These are phyloP conservation scores for Bruguiera parviflora DNA, from an alignment of 345 rosid species.

Conservation along the genomic window DNA sequence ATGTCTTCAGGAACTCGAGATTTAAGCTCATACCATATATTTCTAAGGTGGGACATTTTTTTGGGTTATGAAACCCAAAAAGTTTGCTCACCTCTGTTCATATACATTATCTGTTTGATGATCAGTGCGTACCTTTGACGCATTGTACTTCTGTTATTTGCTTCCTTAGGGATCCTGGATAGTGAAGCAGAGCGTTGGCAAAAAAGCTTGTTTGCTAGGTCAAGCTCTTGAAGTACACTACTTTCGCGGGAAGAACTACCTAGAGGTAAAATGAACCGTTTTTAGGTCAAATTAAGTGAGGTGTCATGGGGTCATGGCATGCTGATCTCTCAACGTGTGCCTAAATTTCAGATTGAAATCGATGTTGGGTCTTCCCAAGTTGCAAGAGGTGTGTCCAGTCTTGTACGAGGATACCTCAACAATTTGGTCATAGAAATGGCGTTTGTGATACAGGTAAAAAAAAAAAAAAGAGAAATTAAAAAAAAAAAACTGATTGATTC, in stretches of 20 bases:
- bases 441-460: slow-evolving; percentile 70
- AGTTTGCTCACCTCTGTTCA: too few species aligned
- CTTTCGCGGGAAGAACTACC: slow-evolving; percentile 67
- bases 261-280: slow-evolving; percentile 51
- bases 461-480: too few species aligned
- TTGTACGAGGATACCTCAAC: slow-evolving; percentile 79
- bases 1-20: slow-evolving; percentile 84
- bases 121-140: too few species aligned
- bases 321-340: neutral
- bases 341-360: slow-evolving; percentile 49
- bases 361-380: slow-evolving; percentile 93
- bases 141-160: slow-evolving; percentile 1
- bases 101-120: too few species aligned
- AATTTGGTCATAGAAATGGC: slow-evolving; percentile 90
- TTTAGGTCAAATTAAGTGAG: neutral
- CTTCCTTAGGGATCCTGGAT: slow-evolving; percentile 86
- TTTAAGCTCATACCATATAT: slow-evolving; percentile 91
- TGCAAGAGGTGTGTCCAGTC: slow-evolving; percentile 78
- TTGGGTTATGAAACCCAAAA: neutral
- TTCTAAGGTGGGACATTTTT: slow-evolving; percentile 47
- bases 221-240: slow-evolving; percentile 68
- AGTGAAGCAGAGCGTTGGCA: slow-evolving; percentile 92
- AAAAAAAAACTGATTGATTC: too few species aligned
- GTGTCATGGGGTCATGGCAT: neutral
- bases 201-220: slow-evolving; percentile 79